These are phyloP conservation scores for Effrenium voratum DNA, from an alignment of 73 alveolate genomes.

Conservation along the genomic window DNA sequence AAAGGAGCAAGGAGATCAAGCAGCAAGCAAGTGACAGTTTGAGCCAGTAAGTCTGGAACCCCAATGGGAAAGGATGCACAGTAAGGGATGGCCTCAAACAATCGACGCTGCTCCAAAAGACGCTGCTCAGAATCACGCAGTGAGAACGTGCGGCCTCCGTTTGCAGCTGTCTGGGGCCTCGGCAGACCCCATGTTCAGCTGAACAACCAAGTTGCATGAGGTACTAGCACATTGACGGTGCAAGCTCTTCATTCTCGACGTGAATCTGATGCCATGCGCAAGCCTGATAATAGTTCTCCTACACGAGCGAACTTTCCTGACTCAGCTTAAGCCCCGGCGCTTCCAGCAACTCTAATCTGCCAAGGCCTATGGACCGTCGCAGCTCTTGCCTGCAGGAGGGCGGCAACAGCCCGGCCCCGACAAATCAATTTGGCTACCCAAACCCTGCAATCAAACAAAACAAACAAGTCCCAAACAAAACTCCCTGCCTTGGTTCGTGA, in stretches of 20 bases:
- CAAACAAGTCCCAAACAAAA: not conserved
- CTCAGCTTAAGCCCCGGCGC: conserved; percentile 33
- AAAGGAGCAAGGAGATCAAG: not conserved
- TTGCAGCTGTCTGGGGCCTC: no score
- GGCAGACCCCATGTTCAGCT: no score
- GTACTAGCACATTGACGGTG: no score
- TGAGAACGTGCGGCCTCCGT: not conserved
- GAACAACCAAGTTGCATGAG: no score
- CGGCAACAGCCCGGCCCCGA: not conserved
- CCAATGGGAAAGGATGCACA: conserved; percentile 50
- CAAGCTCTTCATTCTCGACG: no score
- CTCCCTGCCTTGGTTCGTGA: conserved; percentile 56
- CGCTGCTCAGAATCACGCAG: not conserved
- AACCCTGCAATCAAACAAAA: not conserved
- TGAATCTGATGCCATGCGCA: no score
- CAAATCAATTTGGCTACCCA: not conserved
- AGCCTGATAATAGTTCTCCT: no score
- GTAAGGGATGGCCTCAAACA: conserved; percentile 42
- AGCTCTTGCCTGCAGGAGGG: not conserved
- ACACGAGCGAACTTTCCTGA: no score
- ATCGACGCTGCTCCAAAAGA: not conserved
- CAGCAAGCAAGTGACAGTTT: not conserved
- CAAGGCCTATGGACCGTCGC: not conserved
- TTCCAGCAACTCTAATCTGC: not conserved
- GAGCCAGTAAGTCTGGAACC: not conserved